Evolutionary conservation across 208 protist genomes (phyloP).

Genomic region (Crithidia brevicula): DNA sequence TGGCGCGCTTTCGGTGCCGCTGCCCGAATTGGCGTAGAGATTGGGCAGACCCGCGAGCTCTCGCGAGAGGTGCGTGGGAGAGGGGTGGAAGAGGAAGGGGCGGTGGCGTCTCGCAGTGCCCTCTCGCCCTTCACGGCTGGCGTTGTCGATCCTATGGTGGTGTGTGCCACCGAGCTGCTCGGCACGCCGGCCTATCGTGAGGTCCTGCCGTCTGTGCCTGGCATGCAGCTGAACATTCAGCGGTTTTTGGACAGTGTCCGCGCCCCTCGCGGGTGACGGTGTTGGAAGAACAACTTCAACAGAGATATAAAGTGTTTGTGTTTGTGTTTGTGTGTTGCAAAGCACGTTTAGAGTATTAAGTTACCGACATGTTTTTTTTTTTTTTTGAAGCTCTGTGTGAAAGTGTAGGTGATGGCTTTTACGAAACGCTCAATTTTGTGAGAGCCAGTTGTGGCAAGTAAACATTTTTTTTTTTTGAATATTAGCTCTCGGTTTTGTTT

Average conservation of each 20-base stretch:
- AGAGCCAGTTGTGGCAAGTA: no score
- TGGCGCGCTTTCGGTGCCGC: conserved; percentile 31
- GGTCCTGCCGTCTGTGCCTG: conserved; percentile 3
- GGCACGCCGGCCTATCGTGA: conserved; percentile 15
- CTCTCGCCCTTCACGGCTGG: conserved; percentile 63
- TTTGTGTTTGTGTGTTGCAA: no score
- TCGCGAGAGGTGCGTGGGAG: background rate
- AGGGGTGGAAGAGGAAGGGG: conserved; percentile 7
- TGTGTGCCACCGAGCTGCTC: conserved; percentile 54
- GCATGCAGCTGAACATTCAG: conserved; percentile 19
- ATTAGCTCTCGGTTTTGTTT: no score
- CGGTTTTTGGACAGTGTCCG: conserved; percentile 13
- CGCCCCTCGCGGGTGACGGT: background rate
- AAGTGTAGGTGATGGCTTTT: no score
- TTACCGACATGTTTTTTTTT: no score
- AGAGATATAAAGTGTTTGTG: no score
- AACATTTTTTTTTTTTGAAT: no score
- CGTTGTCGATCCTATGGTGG: conserved; percentile 63
- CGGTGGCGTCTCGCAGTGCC: conserved; percentile 1
- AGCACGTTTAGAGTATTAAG: no score
- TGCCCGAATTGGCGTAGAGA: conserved; percentile 29
- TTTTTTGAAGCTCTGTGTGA: no score
- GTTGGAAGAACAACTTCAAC: no score
- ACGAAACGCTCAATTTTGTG: no score
- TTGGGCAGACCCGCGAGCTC: conserved; percentile 3